Evolutionary conservation across 768 basidiomycete genomes (phyloP).

Genomic region (Leccinum obscurum): DNA sequence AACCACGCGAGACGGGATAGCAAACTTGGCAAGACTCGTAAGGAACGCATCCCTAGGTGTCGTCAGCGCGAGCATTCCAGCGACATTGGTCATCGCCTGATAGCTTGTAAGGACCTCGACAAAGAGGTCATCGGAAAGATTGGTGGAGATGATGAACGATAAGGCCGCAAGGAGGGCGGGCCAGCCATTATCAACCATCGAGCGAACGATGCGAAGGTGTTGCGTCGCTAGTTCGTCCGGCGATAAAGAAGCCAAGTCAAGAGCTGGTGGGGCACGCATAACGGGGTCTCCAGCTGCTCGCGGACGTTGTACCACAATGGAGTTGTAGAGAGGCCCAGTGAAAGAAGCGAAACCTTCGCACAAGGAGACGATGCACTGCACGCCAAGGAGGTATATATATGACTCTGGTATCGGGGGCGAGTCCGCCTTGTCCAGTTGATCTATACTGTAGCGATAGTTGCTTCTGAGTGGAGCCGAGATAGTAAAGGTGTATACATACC

Average conservation of each 20-base stretch:
- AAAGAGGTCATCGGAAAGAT: slow-evolving; percentile 90
- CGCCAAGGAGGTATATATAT: slow-evolving; percentile 88
- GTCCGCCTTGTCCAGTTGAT: slow-evolving; percentile 97
- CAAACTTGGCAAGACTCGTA: slow-evolving; percentile 83
- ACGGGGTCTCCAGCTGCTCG: no score
- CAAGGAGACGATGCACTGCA: slow-evolving; percentile 84
- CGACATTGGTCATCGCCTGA: slow-evolving; percentile 82
- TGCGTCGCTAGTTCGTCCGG: slow-evolving; percentile 54
- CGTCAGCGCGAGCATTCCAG: slow-evolving; percentile 81
- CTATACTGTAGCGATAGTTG: slow-evolving; percentile 61
- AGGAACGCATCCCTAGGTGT: slow-evolving; percentile 95
- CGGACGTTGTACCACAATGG: no score
- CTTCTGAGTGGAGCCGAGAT: neutral
- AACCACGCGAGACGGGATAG: slow-evolving; percentile 89
- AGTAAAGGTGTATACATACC: slow-evolving; percentile 49
- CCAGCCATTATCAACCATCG: slow-evolving; percentile 88
- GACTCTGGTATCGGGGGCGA: slow-evolving; percentile 91
- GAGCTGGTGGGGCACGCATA: slow-evolving; percentile 69
- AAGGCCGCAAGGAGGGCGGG: slow-evolving; percentile 89
- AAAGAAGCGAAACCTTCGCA: slow-evolving; percentile 74
- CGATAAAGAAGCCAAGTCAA: slow-evolving; percentile 60
- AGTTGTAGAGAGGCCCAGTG: slow-evolving; percentile 46
- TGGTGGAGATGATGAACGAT: slow-evolving; percentile 86
- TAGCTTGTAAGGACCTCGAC: slow-evolving; percentile 81
- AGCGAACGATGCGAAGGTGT: slow-evolving; percentile 63